Evolutionary conservation across 352 stramenopile genomes (phyloP), one percentile per base, ranked within the genome.

Genomic region (Peronosclerospora sorghi): DNA sequence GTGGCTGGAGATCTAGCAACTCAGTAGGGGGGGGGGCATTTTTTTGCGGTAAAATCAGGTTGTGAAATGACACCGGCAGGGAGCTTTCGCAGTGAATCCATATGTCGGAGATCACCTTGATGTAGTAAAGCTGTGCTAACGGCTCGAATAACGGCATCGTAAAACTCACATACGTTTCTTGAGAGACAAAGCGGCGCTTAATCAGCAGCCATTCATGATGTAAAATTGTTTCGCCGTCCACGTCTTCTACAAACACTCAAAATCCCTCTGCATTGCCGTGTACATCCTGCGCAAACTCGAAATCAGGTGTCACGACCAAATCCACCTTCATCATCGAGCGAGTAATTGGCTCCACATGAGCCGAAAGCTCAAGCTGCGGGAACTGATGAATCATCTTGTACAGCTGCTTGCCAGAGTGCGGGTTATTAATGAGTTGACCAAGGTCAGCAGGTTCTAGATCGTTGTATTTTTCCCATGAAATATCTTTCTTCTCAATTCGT

Each of bases 351-450:
- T 99, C 95, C 35, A 99, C 94, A 44, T 97, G 85, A 12, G 94
- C 95, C 3, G 85, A 89, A 0, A 99, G 65, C 39, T 98, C 92
- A 5, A 99, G 61, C 26, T 94, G 88, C 0, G 97, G 97, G 56
- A 99, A 99, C 63, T 98, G 92, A 70, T 99, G 95, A 13, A 99
- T 96, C 50, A 98, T 72, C 46, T 95, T 96, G 73, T 99, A 96
- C 3, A 99, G 69, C 26, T 94, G 86, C 47, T 97, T 96, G n/a
- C 96, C 96, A 68, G 98, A 97, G 56, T 98, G 96, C 2, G 95
- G 91, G 28, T 97, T 96, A 56, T 97, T 97, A 21, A 99, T 95
- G 9, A 98, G 62, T 45, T 96, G 83, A 0, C 96, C 96, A 2
- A 99, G 78, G 56, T 99, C 96, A n/a, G 85, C 86, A 24, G 96